These are phyloP conservation scores for Teunomyces tritomae DNA, from an alignment of 805 yeast species.

Conservation along the genomic window DNA sequence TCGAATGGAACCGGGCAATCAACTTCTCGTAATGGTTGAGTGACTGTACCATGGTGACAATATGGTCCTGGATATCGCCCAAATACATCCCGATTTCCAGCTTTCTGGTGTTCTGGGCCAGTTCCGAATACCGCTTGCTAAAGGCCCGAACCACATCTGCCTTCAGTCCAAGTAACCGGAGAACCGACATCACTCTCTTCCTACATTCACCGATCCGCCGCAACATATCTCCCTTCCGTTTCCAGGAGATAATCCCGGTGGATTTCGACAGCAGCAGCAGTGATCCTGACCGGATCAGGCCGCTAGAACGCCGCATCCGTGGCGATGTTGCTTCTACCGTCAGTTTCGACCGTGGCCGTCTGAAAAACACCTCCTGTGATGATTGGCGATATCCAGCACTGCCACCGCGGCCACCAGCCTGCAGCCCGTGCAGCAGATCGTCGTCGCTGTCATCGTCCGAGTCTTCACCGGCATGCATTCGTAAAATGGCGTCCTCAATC, in stretches of 20 bases:
- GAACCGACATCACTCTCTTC: constrained; percentile 86
- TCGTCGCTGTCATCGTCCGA: constrained; percentile 42
- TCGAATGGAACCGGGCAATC: constrained; percentile 91
- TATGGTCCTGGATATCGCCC: constrained; percentile 97
- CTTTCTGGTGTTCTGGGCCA: constrained; percentile 7
- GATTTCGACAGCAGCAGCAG: constrained; percentile 11
- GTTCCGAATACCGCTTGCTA: constrained; percentile 85
- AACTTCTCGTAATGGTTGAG: constrained; percentile 92
- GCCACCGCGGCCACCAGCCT: not conserved
- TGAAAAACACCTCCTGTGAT: constrained; percentile 25
- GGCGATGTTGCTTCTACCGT: constrained; percentile 27
- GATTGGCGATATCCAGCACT: too few relatives aligned
- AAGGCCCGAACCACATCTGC: constrained; percentile 98
- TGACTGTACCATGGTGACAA: constrained; percentile 95
- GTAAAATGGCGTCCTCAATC: constrained; percentile 89
- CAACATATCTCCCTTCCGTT: constrained; percentile 90
- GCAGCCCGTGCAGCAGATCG: constrained; percentile 29
- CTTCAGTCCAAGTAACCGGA: constrained; percentile 81
- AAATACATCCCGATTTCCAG: constrained; percentile 87
- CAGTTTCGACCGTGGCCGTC: constrained; percentile 36
- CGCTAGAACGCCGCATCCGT: not conserved
- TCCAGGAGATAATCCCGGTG: constrained; percentile 57
- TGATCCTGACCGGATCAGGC: not conserved
- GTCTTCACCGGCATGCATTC: constrained; percentile 70
- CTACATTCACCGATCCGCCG: constrained; percentile 94